Evolutionary conservation across 305 asterid genomes (phyloP), one percentile per base, ranked within the genome.

Genomic region (Ilex paraguariensis): DNA sequence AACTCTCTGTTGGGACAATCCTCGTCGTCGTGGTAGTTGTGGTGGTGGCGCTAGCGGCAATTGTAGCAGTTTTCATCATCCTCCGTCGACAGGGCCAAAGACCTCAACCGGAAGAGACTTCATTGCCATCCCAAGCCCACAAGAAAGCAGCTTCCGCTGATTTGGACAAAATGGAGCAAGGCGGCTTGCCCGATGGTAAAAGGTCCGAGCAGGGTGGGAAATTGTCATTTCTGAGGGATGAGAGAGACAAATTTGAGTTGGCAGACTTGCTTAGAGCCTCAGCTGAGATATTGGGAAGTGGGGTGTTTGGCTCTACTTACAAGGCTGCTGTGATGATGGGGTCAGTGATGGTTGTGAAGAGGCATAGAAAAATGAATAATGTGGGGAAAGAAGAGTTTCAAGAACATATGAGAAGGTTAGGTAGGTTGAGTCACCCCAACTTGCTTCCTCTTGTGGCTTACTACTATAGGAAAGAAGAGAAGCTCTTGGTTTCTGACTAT

Each of bases 331-430:
- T 90, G 5, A 58, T 33, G 42, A 74, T 58, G 5, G 88, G 86
- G 36, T 77, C 65, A 17, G 66, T 57, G 17, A 75, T 90, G 93
- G 96, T 82, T 14, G 98, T 94, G 61, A 94, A 94, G 79, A 85
- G 98, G 66, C 88, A 78, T 71, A 83, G 75, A 66, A 85, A 90
- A 66, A 94, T 88, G 98, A 94, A 79, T 53, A 76, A 61, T 53
- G 84, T 84, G 15, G 79, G 82, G 48, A 85, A 73, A 55, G 87
- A 82, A 40, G 98, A 94, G 39, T 94, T 90, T 57, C 75, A 76
- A 48, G 99, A 88, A 69, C 98, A 94, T 56, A 90, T 94, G 96
- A 77, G 93, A 59, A 74, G 93, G 73, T 74, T 94, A 7, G 98
- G 99, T 2, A 74, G 84, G 60, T 71, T 94, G 81, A 56, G 60